Evolutionary conservation across 2,329 filamentous ascomycete species (phyloP).

Genomic region (Penicillium oxalicum): DNA sequence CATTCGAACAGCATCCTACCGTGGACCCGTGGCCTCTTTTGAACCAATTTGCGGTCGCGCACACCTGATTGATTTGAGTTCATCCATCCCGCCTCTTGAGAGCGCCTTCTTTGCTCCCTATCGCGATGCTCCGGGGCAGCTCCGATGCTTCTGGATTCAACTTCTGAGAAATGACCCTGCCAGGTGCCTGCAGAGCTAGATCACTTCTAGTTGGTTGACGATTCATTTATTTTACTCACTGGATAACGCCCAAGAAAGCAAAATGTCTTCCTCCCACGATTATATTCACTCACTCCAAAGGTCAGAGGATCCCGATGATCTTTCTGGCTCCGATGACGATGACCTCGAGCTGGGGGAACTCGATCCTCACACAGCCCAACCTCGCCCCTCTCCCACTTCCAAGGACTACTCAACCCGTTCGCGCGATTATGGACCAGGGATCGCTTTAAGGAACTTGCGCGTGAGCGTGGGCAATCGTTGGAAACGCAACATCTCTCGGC

Average conservation of each 20-base stretch:
- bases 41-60: not conserved
- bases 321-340: conserved; percentile 39
- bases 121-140: conserved; percentile 14
- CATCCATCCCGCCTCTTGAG: not conserved
- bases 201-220: conserved; percentile 13
- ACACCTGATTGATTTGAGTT: not conserved
- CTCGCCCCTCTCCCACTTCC: conserved; percentile 20
- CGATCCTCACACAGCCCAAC: conserved; percentile 31
- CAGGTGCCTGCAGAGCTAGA: conserved; percentile 7
- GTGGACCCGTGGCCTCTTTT: not conserved
- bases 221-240: conserved; percentile 7
- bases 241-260: conserved; percentile 3
- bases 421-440: conserved; percentile 33
- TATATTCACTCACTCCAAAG: conserved; percentile 31
- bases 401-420: conserved; percentile 24
- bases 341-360: conserved; percentile 45
- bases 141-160: conserved; percentile 10
- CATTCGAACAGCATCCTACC: not conserved
- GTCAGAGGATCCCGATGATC: conserved; percentile 27
- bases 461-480: conserved; percentile 43
- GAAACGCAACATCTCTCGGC: conserved; percentile 34
- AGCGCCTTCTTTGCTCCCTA: not conserved
- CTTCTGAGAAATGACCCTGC: conserved; percentile 16
- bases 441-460: conserved; percentile 47
- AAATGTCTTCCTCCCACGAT: conserved; percentile 35